Evolutionary conservation across 2,329 filamentous ascomycete genomes (phyloP), one percentile per base, ranked within the genome.

Genomic region (Sporothrix euskadiensis): DNA sequence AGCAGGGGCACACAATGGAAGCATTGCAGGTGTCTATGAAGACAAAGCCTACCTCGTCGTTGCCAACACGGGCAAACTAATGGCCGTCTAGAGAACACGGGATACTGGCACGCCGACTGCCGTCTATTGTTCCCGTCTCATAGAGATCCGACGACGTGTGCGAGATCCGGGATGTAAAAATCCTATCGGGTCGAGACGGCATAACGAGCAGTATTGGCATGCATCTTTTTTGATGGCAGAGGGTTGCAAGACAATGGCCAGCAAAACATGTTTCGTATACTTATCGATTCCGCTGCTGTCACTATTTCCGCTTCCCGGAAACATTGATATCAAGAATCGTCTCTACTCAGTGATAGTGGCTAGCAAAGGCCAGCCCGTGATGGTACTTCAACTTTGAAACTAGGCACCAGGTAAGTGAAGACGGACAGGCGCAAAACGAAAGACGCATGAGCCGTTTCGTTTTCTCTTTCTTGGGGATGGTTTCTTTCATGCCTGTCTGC

Each of bases 121-220:
- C 14, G 30, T 19, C 12, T 35, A 16, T 59, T 30, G 56, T 19
- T 59, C 56, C 52, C 52, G 26, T 10, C 22, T 63, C 59, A n/a
- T 4, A 30, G 41, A 30, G 39, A 8, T 47, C 39, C 4, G 61
- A 47, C 39, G 59, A 41, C 47, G 16, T 63, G 30, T 14, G 56
- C 56, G 52, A 22, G 22, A 30, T 26, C n/a, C 10, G 22, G 22
- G 22, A 56, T 22, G n/a, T 3, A 14, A 44, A 44, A 30, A 56
- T 10, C 19, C 16, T 59, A 39, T 39, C 30, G 56, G 30, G 30
- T 61, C 56, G 16, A 61, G 30, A 61, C 56, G 56, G 56, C 56
- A 61, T 61, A 61, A 61, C 56, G 16, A 61, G 39, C 56, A 32
- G 54, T 57, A 57, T 57, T 57, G 54, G 7, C 54, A 30, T 19